These are phyloP conservation scores for Pestalotiopsis sp. DNA, from an alignment of 2,329 filamentous ascomycete species.

Conservation along the genomic window DNA sequence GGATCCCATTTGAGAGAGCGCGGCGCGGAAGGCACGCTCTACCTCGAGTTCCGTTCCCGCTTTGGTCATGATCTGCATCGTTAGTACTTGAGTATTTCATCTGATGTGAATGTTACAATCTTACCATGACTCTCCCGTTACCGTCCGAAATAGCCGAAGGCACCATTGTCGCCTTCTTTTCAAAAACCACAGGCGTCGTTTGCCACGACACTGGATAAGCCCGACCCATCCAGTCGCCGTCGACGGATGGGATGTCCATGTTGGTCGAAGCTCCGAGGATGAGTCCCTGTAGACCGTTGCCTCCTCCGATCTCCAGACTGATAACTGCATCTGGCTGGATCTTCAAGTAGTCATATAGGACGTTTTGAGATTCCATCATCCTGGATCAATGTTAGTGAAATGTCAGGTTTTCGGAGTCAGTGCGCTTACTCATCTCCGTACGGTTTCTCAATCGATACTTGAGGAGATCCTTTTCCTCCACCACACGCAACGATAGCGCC, in stretches of 20 bases:
- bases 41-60: constrained; percentile 44
- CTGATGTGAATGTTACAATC: neutral
- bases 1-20: constrained; percentile 53
- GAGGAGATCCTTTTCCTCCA: constrained; percentile 58
- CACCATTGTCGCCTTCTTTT: constrained; percentile 15
- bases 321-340: constrained; percentile 55
- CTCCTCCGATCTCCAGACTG: constrained; percentile 65
- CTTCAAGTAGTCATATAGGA: constrained; percentile 52
- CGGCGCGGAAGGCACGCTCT: constrained; percentile 48
- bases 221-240: constrained; percentile 56
- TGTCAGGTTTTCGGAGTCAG: neutral
- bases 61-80: constrained; percentile 39
- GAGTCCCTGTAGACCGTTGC: constrained; percentile 60
- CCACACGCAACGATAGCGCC: constrained; percentile 53
- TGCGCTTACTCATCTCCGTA: constrained; percentile 47
- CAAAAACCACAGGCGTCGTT: constrained; percentile 42
- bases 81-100: neutral
- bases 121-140: constrained; percentile 47
- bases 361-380: constrained; percentile 46
- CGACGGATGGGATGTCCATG: constrained; percentile 50
- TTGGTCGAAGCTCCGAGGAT: constrained; percentile 53
- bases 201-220: constrained; percentile 54
- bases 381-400: neutral
- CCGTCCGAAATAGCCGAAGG: constrained; percentile 13
- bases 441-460: constrained; percentile 59